Base-by-base conservation (phyloP, 305 asterid genomes). In the Rubia tinctorum region DNA sequence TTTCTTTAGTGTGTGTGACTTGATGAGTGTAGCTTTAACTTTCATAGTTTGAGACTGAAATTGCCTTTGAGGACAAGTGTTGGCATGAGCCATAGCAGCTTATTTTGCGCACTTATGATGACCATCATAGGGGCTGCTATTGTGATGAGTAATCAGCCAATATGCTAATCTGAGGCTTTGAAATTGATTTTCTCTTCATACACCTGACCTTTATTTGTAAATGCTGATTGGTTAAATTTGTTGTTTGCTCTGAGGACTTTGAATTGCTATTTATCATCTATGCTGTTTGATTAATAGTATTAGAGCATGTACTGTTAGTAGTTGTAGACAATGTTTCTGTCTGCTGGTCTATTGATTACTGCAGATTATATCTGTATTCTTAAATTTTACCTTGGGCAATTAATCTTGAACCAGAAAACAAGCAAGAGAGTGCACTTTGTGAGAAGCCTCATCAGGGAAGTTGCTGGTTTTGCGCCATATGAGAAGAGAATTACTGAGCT, bases 401-500 rank as follows among this genome's bases (percentile, higher is more conserved):
- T 39, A 17, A 7, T 25, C n/a, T 18, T 66, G 25, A 2, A 22
- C 13, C 73, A 77, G 80, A 77, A 77, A 69, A 92, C 98, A 3
- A 92, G 96, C 86, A 90, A 92, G 83, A 86, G 96, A 68, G 91
- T 88, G 30, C 96, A 88, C 44, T 90, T 91, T 18, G 93, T 68
- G 7, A 85, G 96, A 82, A 84, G 77, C 81, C 90, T 90, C 3
- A 91, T 91, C 76, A 82, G 97, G 73, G 97, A 91, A 81, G 96
- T 91, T 66, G 96, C 97, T 67, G 93, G 96, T 13, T 87, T 90
- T 84, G 96, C 97, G 1, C 97, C 97, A 7, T 91, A 91, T 30
- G 97, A 91, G 86, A 91, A 91, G 85, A 86, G 96, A 73, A 88
- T 91, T 75, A 91, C 92, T 47, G 97, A 92, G 59, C 96, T 91